Conservation (phyloP, 2,329 filamentous ascomycete species). For the Aspergillus carbonarius region DNA sequence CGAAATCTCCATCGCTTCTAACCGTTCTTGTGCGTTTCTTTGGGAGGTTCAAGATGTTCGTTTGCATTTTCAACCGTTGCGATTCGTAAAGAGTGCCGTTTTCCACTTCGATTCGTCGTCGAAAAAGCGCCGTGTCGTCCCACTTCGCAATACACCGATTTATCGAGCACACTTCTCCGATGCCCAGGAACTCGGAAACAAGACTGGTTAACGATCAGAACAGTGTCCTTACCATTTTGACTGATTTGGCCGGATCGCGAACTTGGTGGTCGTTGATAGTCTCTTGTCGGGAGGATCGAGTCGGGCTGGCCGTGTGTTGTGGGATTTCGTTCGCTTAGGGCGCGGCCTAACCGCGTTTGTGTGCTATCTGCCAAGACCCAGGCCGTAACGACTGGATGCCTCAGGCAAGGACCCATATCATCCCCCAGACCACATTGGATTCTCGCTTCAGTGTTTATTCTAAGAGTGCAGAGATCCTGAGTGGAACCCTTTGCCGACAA, state of each 20-base stretch:
- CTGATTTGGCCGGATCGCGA: slow-evolving; percentile 47
- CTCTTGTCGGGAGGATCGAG: slow-evolving; percentile 40
- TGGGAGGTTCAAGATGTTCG: background rate
- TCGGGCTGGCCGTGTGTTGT: slow-evolving; percentile 40
- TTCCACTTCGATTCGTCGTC: background rate
- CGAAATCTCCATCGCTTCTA: background rate
- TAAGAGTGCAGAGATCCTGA: background rate
- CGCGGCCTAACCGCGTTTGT: slow-evolving; percentile 31
- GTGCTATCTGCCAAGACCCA: slow-evolving; percentile 17
- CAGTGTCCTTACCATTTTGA: slow-evolving; percentile 48
- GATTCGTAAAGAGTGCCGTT: background rate
- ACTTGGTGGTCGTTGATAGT: slow-evolving; percentile 43
- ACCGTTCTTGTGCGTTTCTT: background rate
- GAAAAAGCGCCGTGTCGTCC: slow-evolving; percentile 3
- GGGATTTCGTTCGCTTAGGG: slow-evolving; percentile 48
- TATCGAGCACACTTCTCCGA: slow-evolving; percentile 23
- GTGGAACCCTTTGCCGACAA: slow-evolving; percentile 50
- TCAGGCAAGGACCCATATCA: slow-evolving; percentile 2
- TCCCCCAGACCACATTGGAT: background rate
- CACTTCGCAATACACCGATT: slow-evolving; percentile 4
- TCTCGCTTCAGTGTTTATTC: background rate
- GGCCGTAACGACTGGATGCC: background rate
- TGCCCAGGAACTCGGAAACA: slow-evolving; percentile 24
- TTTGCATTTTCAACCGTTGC: background rate
- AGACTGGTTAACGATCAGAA: slow-evolving; percentile 18